Evolutionary conservation across 306 rosid genomes (phyloP).

Genomic region (Geum urbanum): DNA sequence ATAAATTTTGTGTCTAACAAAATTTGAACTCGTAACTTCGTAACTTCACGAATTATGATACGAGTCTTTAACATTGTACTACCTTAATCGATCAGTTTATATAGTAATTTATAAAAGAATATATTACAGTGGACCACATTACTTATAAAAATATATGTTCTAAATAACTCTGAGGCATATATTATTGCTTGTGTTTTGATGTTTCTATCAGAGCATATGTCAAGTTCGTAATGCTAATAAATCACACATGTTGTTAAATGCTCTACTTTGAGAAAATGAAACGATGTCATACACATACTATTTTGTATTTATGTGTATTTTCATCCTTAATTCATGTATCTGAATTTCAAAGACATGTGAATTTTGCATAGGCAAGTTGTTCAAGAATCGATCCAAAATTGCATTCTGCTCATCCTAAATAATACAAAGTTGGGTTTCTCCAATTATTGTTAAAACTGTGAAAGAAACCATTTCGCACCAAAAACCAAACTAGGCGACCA

Average conservation of each 20-base stretch:
- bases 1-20: too few relatives aligned
- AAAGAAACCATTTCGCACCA: neutral
- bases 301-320: neutral
- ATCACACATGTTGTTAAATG: too few relatives aligned
- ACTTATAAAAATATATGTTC: too few relatives aligned
- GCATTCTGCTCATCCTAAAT: neutral
- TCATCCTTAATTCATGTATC: neutral
- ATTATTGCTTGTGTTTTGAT: neutral
- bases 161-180: too few relatives aligned
- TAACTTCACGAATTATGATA: too few relatives aligned
- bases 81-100: too few relatives aligned
- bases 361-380: neutral
- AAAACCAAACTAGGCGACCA: neutral
- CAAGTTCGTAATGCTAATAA: too few relatives aligned
- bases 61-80: too few relatives aligned
- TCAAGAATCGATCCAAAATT: neutral
- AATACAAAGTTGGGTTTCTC: neutral
- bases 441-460: neutral
- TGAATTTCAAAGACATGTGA: neutral
- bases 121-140: too few relatives aligned
- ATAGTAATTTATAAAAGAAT: too few relatives aligned
- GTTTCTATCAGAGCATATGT: too few relatives aligned
- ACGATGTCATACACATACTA: neutral
- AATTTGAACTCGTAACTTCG: too few relatives aligned
- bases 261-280: neutral